Percentiles rank a stretch among this genome's conserved stretches.
Evolutionary conservation across 495 filamentous ascomycete species (phyloP).

Genomic region (Stereocaulon alpinum): DNA sequence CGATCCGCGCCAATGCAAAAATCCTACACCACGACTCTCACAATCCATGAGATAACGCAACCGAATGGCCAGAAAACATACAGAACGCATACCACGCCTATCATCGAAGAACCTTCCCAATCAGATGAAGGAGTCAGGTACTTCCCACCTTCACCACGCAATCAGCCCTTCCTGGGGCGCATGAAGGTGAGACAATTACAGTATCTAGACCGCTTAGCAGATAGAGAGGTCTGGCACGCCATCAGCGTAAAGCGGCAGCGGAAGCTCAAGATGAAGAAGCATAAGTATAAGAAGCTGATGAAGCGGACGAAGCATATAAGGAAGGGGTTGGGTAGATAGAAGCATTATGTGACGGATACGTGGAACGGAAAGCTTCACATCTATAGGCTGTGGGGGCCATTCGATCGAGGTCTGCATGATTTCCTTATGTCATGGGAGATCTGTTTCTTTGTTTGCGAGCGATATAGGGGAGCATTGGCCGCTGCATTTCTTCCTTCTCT

Average conservation of each 20-base stretch:
- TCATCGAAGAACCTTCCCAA: slow-evolving; percentile 8
- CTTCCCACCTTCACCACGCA: slow-evolving; percentile 8
- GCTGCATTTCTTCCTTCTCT: not conserved
- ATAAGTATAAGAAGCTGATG: slow-evolving; percentile 99
- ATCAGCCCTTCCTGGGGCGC: slow-evolving; percentile 14
- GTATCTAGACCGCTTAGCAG: slow-evolving; percentile 8
- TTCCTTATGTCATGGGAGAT: not conserved
- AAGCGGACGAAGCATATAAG: slow-evolving; percentile 79
- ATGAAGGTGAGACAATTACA: slow-evolving; percentile 14
- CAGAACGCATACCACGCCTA: slow-evolving; percentile 25
- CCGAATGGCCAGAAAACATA: slow-evolving; percentile 57
- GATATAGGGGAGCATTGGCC: not conserved
- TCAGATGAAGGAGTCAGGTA: not conserved
- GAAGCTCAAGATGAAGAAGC: slow-evolving; percentile 99
- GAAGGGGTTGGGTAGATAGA: slow-evolving; percentile 61
- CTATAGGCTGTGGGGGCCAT: not conserved
- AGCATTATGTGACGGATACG: too few species aligned
- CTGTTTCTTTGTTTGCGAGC: not conserved
- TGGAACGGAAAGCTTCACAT: too few species aligned
- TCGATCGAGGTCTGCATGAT: not conserved
- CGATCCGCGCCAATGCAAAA: slow-evolving; percentile 33
- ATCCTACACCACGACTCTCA: slow-evolving; percentile 69
- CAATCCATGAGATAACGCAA: slow-evolving; percentile 66
- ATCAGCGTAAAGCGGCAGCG: slow-evolving; percentile 83
- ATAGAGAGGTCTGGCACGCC: slow-evolving; percentile 36